Evolutionary conservation across 2,329 filamentous ascomycete species (phyloP).

Genomic region (Sclerotinia glacialis): DNA sequence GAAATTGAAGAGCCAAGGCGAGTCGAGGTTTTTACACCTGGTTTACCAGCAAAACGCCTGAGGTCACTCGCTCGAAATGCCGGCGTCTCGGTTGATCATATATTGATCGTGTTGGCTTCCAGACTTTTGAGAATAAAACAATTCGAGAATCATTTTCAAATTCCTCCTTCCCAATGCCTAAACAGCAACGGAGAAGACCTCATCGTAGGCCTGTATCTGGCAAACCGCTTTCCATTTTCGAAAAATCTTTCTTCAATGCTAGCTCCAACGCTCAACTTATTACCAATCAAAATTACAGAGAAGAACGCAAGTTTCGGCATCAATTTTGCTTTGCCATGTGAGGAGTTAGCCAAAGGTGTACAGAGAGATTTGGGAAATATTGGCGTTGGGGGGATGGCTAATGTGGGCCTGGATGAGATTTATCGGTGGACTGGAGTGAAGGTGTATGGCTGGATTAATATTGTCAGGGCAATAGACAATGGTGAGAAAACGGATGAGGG

Average conservation of each 20-base stretch:
- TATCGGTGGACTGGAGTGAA: constrained; percentile 68
- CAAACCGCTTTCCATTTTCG: constrained; percentile 63
- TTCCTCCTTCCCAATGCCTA: too few relatives aligned
- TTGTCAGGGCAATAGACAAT: constrained; percentile 49
- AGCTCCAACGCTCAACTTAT: constrained; percentile 74
- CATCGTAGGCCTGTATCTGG: constrained; percentile 77
- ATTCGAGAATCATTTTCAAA: not conserved
- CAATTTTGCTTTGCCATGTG: not conserved
- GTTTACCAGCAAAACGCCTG: constrained; percentile 46
- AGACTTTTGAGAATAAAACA: constrained; percentile 51
- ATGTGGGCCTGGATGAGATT: constrained; percentile 68
- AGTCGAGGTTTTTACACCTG: constrained; percentile 47
- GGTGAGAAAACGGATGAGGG: not conserved
- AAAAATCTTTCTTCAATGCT: constrained; percentile 49
- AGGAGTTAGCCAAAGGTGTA: constrained; percentile 55
- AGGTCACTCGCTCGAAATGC: constrained; percentile 45
- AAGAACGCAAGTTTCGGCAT: too few relatives aligned
- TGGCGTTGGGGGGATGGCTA: constrained; percentile 51
- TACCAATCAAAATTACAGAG: constrained; percentile 62
- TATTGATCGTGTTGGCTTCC: constrained; percentile 58
- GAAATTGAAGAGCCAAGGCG: constrained; percentile 22
- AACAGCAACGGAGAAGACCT: constrained; percentile 43
- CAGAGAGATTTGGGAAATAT: constrained; percentile 68
- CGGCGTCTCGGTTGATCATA: constrained; percentile 66
- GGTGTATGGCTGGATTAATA: constrained; percentile 78